Evolutionary conservation across 441 rosid genomes (phyloP).

Genomic region (Erysimum pusillum): DNA sequence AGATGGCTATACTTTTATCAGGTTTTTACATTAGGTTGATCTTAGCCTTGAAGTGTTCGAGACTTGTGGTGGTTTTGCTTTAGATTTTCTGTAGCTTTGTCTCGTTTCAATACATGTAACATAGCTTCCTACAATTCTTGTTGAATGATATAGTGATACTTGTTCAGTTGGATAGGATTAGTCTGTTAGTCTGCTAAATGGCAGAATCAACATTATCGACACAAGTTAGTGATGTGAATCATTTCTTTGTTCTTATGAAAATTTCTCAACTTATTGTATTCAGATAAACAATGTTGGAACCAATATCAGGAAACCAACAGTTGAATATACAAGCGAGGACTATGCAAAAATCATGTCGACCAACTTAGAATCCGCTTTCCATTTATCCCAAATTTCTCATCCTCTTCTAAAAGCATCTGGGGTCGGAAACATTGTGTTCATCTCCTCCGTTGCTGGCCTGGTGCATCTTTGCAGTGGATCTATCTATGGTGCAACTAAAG

Average conservation of each 20-base stretch:
- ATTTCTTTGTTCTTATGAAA: neutral
- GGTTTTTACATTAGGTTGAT: constrained; percentile 6
- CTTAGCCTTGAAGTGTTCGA: constrained; percentile 25
- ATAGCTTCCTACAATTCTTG: no score
- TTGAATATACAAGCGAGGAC: constrained; percentile 73
- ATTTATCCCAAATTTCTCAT: constrained; percentile 79
- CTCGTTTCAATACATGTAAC: neutral
- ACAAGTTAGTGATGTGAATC: constrained; percentile 3
- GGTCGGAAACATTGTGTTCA: constrained; percentile 74
- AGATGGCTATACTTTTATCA: neutral
- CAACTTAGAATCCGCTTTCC: constrained; percentile 82
- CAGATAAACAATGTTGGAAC: constrained; percentile 92
- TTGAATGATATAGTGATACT: constrained; percentile 7
- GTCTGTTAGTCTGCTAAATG: neutral
- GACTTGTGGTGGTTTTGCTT: constrained; percentile 12
- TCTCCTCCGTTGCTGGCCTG: constrained; percentile 81
- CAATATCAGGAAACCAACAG: constrained; percentile 77
- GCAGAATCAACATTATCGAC: neutral
- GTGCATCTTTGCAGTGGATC: constrained; percentile 63
- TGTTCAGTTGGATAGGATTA: neutral
- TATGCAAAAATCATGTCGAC: constrained; percentile 59
- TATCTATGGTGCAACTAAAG: constrained; percentile 76
- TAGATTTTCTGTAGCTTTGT: constrained; percentile 6
- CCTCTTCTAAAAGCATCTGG: constrained; percentile 91
- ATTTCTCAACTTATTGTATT: constrained; percentile 10